Evolutionary conservation across 345 rosid species (phyloP).

Genomic region (Gossypium turneri): DNA sequence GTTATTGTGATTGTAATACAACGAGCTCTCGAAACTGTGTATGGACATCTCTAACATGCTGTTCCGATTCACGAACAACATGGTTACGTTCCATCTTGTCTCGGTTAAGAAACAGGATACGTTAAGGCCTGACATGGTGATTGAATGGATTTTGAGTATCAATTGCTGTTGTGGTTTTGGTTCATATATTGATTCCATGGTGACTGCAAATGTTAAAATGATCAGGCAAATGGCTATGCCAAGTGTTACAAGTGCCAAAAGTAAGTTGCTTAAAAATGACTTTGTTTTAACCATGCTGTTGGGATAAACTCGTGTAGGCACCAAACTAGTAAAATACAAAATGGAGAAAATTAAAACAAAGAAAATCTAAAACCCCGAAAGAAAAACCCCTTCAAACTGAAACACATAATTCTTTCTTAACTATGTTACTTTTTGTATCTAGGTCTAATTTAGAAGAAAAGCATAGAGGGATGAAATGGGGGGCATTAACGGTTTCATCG

Average conservation of each 20-base stretch:
- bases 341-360: too few relatives aligned
- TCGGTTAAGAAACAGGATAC: slow-evolving; percentile 11
- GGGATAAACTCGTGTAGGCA: too few relatives aligned
- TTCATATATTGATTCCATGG: slow-evolving; percentile 21
- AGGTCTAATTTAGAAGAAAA: neutral
- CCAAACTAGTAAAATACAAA: too few relatives aligned
- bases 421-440: too few relatives aligned
- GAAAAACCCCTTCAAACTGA: too few relatives aligned
- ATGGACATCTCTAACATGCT: slow-evolving; percentile 14
- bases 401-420: too few relatives aligned
- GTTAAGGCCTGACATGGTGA: slow-evolving; percentile 20
- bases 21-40: slow-evolving; percentile 1
- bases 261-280: slow-evolving; percentile 9
- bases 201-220: slow-evolving; percentile 17
- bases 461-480: too few relatives aligned
- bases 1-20: slow-evolving; percentile 16
- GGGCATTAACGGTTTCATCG: too few relatives aligned
- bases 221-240: slow-evolving; percentile 2
- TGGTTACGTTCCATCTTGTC: slow-evolving; percentile 9
- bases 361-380: too few relatives aligned
- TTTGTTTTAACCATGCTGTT: neutral
- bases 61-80: slow-evolving; percentile 26
- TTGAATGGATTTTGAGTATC: slow-evolving; percentile 18
- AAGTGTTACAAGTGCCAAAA: slow-evolving; percentile 11
- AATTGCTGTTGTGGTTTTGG: slow-evolving; percentile 21